phyloP scores from a whole-genome alignment of 306 rosid species.

The Adenanthera pavonina region DNA sequence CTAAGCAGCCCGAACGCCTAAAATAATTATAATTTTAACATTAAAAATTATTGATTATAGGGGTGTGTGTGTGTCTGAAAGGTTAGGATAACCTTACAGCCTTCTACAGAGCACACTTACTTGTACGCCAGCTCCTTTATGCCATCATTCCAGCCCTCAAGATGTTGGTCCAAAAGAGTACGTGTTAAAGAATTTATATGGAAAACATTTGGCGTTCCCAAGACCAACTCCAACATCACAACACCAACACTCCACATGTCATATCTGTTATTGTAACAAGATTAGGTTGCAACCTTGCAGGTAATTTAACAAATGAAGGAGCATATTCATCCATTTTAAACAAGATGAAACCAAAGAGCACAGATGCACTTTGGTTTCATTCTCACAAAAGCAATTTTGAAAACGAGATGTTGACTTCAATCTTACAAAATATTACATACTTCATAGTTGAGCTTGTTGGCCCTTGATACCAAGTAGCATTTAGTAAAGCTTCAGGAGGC shows the following conservation, averaged over 20 bases:
- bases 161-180: constrained; percentile 81
- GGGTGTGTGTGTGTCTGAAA: background rate
- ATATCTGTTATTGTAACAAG: constrained; percentile 60
- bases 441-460: constrained; percentile 70
- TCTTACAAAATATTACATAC: constrained; percentile 57
- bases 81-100: constrained; percentile 2
- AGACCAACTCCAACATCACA: constrained; percentile 86
- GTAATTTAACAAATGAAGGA: constrained; percentile 29
- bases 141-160: constrained; percentile 86
- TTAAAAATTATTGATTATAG: background rate
- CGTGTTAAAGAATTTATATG: constrained; percentile 77
- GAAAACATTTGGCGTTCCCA: constrained; percentile 88
- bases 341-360: background rate
- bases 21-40: background rate
- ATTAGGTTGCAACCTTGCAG: constrained; percentile 30
- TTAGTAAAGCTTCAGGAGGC: constrained; percentile 92
- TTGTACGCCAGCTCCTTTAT: constrained; percentile 84
- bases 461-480: constrained; percentile 82
- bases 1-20: constrained; percentile 12
- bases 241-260: constrained; percentile 99
- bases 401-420: constrained; percentile 31
- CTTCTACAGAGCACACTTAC: constrained; percentile 53
- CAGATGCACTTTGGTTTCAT: constrained; percentile 4
- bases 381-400: constrained; percentile 2
- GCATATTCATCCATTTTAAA: constrained; percentile 9